Conservation (phyloP, 2,329 filamentous ascomycete species). For the Phyllosticta capitalensis region DNA sequence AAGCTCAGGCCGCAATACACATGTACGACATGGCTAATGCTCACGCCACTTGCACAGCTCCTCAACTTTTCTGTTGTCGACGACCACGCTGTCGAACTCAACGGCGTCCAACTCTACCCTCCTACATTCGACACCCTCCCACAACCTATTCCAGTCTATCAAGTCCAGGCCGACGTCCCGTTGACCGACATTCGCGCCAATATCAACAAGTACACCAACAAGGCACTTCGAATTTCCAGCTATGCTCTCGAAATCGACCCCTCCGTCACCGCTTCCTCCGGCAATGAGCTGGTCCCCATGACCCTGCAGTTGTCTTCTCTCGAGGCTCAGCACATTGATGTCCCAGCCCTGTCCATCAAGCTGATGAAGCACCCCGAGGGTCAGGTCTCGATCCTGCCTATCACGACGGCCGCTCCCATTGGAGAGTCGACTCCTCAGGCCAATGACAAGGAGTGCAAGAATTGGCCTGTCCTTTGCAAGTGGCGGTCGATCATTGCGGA, state of each 20-base stretch:
- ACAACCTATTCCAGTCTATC: constrained; percentile 25
- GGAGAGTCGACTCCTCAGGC: constrained; percentile 16
- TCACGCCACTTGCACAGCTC: constrained; percentile 19
- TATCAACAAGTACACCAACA: constrained; percentile 13
- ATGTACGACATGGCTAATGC: constrained; percentile 9
- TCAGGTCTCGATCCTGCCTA: constrained; percentile 29
- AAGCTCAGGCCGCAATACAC: constrained; percentile 13
- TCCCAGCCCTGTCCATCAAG: constrained; percentile 27
- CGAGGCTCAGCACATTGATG: constrained; percentile 22
- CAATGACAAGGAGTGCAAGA: constrained; percentile 18
- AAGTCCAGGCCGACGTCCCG: constrained; percentile 20
- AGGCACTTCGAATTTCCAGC: constrained; percentile 24
- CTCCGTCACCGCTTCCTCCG: constrained; percentile 25
- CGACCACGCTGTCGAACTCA: constrained; percentile 24
- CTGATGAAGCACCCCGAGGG: constrained; percentile 28
- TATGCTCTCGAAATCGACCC: constrained; percentile 25
- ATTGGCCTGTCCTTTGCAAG: constrained; percentile 32
- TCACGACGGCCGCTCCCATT: constrained; percentile 19
- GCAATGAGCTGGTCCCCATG: constrained; percentile 31
- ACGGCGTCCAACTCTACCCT: constrained; percentile 30
- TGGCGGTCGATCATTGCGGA: constrained; percentile 29
- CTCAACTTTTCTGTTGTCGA: constrained; percentile 27
- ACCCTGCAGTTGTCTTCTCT: constrained; percentile 26
- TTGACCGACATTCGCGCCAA: constrained; percentile 13
- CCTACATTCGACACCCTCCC: constrained; percentile 23